Conservation (phyloP, 257 asterid genomes). For the Eucommia ulmoides region DNA sequence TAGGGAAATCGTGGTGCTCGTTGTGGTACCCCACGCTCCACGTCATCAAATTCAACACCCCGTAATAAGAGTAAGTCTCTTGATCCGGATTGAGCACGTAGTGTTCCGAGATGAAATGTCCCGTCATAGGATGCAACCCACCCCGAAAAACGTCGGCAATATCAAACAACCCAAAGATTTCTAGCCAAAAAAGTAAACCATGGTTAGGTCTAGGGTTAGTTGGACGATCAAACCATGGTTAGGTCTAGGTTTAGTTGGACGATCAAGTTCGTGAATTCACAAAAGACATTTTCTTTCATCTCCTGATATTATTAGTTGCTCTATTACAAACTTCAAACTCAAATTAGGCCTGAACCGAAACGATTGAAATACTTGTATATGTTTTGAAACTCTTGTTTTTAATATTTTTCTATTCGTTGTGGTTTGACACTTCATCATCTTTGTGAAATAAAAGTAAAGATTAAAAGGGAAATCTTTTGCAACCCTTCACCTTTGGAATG, state of each 20-base stretch:
- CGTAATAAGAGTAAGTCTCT: slow-evolving; percentile 85
- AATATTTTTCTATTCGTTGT: too few relatives aligned
- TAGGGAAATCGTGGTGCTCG: slow-evolving; percentile 96
- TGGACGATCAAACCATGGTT: slow-evolving; percentile 39
- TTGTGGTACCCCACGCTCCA: slow-evolving; percentile 94
- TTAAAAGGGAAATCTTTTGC: too few relatives aligned
- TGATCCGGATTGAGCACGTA: slow-evolving; percentile 64
- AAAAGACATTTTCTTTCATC: too few relatives aligned
- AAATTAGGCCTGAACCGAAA: too few relatives aligned
- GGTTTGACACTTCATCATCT: too few relatives aligned
- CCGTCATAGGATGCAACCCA: slow-evolving; percentile 96
- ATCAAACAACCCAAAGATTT: slow-evolving; percentile 65
- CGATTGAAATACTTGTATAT: too few relatives aligned
- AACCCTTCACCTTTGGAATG: too few relatives aligned
- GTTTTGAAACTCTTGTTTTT: too few relatives aligned
- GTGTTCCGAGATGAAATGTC: slow-evolving; percentile 89
- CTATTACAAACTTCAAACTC: too few relatives aligned
- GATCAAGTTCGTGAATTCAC: too few relatives aligned
- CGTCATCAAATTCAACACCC: slow-evolving; percentile 75
- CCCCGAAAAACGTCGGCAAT: slow-evolving; percentile 89
- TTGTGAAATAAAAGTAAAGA: too few relatives aligned
- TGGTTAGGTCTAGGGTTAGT: slow-evolving; percentile 44
- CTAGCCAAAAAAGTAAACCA: slow-evolving; percentile 76
- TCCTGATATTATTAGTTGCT: too few relatives aligned
- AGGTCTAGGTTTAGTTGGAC: slow-evolving; percentile 65